These are phyloP conservation scores for Cephaloascus albidus DNA, from an alignment of 805 yeast genomes.

Conservation along the genomic window DNA sequence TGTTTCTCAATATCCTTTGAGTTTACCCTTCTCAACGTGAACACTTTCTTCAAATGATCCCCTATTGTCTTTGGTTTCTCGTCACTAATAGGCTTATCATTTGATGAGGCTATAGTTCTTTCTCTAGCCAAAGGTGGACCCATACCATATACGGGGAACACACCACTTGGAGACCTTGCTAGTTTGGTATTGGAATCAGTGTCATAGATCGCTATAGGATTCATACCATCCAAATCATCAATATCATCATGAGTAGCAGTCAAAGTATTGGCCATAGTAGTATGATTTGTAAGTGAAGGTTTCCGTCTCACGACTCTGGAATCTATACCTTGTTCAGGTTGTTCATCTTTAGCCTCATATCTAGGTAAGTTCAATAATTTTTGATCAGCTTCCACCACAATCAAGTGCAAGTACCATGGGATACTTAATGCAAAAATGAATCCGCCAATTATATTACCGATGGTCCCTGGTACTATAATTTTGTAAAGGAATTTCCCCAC, in stretches of 20 bases:
- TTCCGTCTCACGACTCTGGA: conserved; percentile 61
- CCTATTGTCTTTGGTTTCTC: no score
- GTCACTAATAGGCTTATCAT: conserved; percentile 7
- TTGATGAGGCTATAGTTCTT: conserved; percentile 38
- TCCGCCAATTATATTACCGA: conserved; percentile 83
- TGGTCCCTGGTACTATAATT: conserved; percentile 54
- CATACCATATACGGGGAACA: conserved; percentile 76
- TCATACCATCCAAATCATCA: no score
- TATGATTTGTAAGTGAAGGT: not conserved
- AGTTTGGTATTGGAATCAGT: not conserved
- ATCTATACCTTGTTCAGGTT: conserved; percentile 68
- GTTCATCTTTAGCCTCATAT: conserved; percentile 70
- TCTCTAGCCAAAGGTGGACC: conserved; percentile 54
- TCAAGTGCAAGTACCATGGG: conserved; percentile 68
- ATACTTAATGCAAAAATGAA: conserved; percentile 49
- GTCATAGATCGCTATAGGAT: not conserved
- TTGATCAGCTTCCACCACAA: conserved; percentile 66
- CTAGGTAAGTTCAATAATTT: conserved; percentile 51
- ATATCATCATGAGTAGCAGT: no score
- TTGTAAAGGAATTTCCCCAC: conserved; percentile 69
- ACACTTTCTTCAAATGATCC: no score
- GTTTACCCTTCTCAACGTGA: no score
- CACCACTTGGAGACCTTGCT: conserved; percentile 58
- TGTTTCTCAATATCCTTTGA: no score
- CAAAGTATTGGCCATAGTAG: no score